Conservation (phyloP, 2,329 filamentous ascomycete species). For the Scedosporium apiospermum region DNA sequence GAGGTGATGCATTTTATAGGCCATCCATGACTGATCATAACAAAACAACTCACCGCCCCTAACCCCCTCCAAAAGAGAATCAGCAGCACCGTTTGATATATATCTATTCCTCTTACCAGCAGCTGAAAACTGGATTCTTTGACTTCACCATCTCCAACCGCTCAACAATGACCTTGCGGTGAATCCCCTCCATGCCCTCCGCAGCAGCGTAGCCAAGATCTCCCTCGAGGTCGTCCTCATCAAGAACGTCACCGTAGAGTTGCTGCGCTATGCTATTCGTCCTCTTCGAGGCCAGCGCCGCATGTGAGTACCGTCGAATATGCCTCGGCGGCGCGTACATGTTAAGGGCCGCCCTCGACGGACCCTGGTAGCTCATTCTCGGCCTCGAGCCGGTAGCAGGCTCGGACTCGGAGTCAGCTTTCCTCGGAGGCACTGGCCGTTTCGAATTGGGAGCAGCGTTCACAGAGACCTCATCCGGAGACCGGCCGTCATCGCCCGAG, state of each 20-base stretch:
- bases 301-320: constrained; percentile 41
- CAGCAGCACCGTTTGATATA: no score
- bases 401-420: constrained; percentile 6
- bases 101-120: constrained; percentile 54
- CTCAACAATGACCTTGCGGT: constrained; percentile 93
- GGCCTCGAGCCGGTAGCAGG: constrained; percentile 5
- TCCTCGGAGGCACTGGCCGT: neutral
- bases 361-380: constrained; percentile 26
- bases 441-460: constrained; percentile 1
- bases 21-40: no score
- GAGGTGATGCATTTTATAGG: no score
- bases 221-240: constrained; percentile 70
- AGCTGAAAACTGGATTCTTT: constrained; percentile 92
- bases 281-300: constrained; percentile 35
- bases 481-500: constrained; percentile 29
- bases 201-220: constrained; percentile 92
- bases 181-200: constrained; percentile 84
- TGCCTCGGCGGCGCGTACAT: constrained; percentile 30
- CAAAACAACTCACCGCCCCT: no score
- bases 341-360: constrained; percentile 27
- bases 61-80: neutral
- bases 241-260: constrained; percentile 40
- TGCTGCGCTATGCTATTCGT: constrained; percentile 44
- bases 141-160: constrained; percentile 91
- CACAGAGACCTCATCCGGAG: constrained; percentile 23